These are phyloP conservation scores for Byssoonygena ceratinophila DNA, from an alignment of 2,329 filamentous ascomycete genomes.

Conservation along the genomic window DNA sequence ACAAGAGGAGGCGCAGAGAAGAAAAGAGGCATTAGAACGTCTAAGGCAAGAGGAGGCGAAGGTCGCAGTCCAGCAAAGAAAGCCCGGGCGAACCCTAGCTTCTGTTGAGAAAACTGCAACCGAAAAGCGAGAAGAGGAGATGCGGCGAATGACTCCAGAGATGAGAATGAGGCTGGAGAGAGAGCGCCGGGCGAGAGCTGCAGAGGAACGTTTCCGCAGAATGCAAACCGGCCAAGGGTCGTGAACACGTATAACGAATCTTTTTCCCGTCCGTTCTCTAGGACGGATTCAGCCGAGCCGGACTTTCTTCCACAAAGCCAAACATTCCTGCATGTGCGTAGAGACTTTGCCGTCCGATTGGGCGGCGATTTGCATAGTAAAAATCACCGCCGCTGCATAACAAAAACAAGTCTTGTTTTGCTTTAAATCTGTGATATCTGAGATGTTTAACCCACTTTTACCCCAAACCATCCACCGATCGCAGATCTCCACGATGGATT, in stretches of 20 bases:
- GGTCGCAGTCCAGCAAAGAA: constrained; percentile 39
- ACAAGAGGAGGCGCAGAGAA: constrained; percentile 57
- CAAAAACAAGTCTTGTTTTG: constrained; percentile 21
- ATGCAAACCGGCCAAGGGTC: constrained; percentile 40
- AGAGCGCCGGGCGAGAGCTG: constrained; percentile 80
- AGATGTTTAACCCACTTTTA: constrained; percentile 21
- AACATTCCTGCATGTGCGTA: constrained; percentile 24
- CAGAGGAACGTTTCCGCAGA: constrained; percentile 71
- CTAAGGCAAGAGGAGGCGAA: constrained; percentile 52
- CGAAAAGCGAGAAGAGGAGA: constrained; percentile 73
- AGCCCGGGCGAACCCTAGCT: constrained; percentile 46
- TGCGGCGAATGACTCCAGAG: constrained; percentile 74
- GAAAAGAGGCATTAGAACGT: constrained; percentile 63
- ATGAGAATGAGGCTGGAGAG: constrained; percentile 74
- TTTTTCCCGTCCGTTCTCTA: not conserved
- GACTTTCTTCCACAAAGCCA: constrained; percentile 25
- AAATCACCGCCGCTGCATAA: constrained; percentile 22
- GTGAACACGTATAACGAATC: constrained; percentile 1
- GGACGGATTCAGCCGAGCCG: constrained; percentile 19
- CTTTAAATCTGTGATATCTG: constrained; percentile 20
- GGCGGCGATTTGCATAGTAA: constrained; percentile 18
- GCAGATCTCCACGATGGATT: constrained; percentile 20
- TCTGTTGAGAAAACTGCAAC: constrained; percentile 60
- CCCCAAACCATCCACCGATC: constrained; percentile 24
- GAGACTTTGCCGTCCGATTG: constrained; percentile 18